phyloP scores from a whole-genome alignment of 495 filamentous ascomycete genomes.

The Lichenothelia convexa region DNA sequence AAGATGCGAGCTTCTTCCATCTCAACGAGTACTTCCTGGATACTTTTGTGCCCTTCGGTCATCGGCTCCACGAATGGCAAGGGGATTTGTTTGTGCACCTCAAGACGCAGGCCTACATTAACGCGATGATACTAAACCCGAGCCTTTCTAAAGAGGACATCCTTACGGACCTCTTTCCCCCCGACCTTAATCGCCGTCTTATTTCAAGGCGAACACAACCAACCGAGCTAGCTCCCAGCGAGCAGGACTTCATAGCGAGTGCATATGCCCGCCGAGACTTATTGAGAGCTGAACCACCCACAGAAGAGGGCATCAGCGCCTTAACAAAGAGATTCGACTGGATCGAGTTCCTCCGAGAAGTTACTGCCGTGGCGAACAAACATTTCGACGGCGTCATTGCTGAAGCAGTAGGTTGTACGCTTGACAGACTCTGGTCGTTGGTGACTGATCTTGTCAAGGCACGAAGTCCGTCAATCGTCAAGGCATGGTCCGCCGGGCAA shows the following conservation, averaged over 20 bases:
- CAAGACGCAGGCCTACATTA: constrained; percentile 74
- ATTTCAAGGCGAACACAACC: constrained; percentile 45
- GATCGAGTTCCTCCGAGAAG: constrained; percentile 55
- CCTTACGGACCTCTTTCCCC: constrained; percentile 56
- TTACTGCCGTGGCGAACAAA: constrained; percentile 58
- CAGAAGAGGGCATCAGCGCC: constrained; percentile 38
- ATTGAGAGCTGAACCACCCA: constrained; percentile 42
- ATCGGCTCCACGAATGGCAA: constrained; percentile 50
- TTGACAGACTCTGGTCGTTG: constrained; percentile 1
- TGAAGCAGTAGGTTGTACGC: constrained; percentile 6
- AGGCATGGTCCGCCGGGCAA: no score
- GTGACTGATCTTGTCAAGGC: no score
- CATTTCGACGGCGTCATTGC: constrained; percentile 50
- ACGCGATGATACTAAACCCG: constrained; percentile 45
- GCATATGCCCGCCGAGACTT: constrained; percentile 46
- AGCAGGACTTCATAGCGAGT: constrained; percentile 54
- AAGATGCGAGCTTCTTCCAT: constrained; percentile 67
- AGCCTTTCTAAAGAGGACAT: constrained; percentile 31
- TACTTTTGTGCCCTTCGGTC: constrained; percentile 63
- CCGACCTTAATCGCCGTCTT: constrained; percentile 44
- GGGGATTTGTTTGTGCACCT: constrained; percentile 60
- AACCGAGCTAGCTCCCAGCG: constrained; percentile 41
- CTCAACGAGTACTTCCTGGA: constrained; percentile 71
- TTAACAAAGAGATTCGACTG: constrained; percentile 65
- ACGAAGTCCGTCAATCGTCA: no score